Conservation (phyloP, 2,329 filamentous ascomycete species). For the Botrytis elliptica region DNA sequence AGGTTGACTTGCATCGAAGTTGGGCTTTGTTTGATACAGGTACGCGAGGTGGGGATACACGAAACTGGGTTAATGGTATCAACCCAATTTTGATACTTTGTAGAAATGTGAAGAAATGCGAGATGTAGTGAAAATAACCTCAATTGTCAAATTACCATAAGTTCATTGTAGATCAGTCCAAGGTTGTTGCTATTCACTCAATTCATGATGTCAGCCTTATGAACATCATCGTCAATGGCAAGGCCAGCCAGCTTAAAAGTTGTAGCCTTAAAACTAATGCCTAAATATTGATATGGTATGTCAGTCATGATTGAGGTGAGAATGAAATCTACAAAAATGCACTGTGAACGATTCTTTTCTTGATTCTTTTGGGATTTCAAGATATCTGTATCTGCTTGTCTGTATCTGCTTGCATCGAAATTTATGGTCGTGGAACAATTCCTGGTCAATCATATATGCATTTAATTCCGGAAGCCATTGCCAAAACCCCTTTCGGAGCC, state of each 20-base stretch:
- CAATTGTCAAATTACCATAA: slow-evolving; percentile 10
- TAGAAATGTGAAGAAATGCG: neutral
- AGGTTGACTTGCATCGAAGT: slow-evolving; percentile 28
- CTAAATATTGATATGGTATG: neutral
- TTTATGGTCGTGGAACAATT: neutral
- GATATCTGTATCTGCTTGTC: slow-evolving; percentile 4
- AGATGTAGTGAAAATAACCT: neutral
- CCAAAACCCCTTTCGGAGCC: slow-evolving; percentile 7
- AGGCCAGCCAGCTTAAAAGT: slow-evolving; percentile 16
- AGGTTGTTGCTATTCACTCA: slow-evolving; percentile 7
- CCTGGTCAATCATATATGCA: neutral
- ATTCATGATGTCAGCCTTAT: slow-evolving; percentile 22
- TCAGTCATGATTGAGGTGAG: slow-evolving; percentile 12
- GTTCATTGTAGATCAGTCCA: neutral
- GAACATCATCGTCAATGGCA: slow-evolving; percentile 8
- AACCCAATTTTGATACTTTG: neutral
- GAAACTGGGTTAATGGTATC: slow-evolving; percentile 12
- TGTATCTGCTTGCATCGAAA: slow-evolving; percentile 13
- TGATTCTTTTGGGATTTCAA: neutral
- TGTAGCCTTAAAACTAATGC: slow-evolving; percentile 14
- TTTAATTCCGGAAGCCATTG: slow-evolving; percentile 11
- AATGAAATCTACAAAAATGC: slow-evolving; percentile 8
- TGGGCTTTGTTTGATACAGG: slow-evolving; percentile 21
- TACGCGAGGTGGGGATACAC: slow-evolving; percentile 21
- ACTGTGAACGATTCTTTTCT: neutral